Evolutionary conservation across 2,329 filamentous ascomycete species (phyloP).

Genomic region (Aspergillus eucalypticola): DNA sequence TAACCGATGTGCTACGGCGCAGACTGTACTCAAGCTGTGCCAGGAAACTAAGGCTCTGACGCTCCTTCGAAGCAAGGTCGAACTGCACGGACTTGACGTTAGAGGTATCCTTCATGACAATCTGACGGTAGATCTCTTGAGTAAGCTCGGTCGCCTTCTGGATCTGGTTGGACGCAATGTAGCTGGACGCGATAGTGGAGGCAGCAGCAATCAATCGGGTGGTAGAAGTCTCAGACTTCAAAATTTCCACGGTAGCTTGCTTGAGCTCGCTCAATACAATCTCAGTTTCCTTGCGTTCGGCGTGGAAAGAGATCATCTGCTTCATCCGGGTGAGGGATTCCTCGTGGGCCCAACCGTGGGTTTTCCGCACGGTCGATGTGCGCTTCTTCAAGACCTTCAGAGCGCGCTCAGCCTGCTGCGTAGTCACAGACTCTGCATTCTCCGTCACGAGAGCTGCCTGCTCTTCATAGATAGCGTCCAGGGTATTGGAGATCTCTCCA

Average conservation of each 20-base stretch:
- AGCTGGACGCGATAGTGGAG: conserved; percentile 38
- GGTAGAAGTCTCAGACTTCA: conserved; percentile 35
- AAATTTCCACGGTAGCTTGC: conserved; percentile 35
- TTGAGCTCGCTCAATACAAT: conserved; percentile 35
- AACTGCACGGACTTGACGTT: conserved; percentile 33
- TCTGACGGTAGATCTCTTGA: conserved; percentile 43
- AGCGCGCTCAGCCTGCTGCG: conserved; percentile 32
- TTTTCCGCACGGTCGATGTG: conserved; percentile 30
- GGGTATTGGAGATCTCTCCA: conserved; percentile 34
- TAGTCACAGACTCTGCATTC: conserved; percentile 27
- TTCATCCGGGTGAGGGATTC: conserved; percentile 40
- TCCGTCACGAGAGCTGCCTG: conserved; percentile 29
- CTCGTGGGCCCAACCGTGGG: conserved; percentile 43
- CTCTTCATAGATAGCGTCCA: conserved; percentile 43
- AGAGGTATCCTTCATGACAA: conserved; percentile 41
- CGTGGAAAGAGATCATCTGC: conserved; percentile 39
- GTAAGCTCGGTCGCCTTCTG: conserved; percentile 35
- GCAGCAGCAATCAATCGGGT: conserved; percentile 37
- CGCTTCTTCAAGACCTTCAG: conserved; percentile 35
- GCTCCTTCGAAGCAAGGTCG: conserved; percentile 36
- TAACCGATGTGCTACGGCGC: conserved; percentile 25
- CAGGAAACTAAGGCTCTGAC: conserved; percentile 46
- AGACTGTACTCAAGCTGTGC: conserved; percentile 49
- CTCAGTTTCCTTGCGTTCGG: conserved; percentile 35
- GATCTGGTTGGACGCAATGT: conserved; percentile 36